Base-by-base conservation (phyloP, 2,329 filamentous ascomycete genomes). In the Colletotrichum euphorbiae region DNA sequence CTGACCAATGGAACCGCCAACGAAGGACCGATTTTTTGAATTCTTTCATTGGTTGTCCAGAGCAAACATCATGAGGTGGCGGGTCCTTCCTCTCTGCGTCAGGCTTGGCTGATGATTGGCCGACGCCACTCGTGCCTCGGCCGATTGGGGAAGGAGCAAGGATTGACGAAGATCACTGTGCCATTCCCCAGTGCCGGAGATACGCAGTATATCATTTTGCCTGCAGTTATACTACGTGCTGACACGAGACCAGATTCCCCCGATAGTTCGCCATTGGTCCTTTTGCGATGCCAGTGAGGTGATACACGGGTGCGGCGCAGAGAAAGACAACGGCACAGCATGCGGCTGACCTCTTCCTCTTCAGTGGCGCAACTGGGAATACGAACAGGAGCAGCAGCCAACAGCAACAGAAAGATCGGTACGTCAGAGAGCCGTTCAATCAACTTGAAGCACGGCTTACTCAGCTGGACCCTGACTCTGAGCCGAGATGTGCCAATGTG, bases 121-220 rank as follows among this genome's bases (percentile, higher is more conserved):
- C 40, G 24, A 24, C 24, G 24, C 24, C 24, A 4, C 24, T 5
- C 40, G 40, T 46, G n/a, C 55, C 50, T 56, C 52, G 52, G 43
- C 61, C 52, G 60, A 21, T 63, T 63, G 43, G 52, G 52, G 61
- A 63, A 63, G 51, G 52, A 63, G 52, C 51, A 54, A 2, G 3
- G n/a, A n/a, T n/a, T n/a, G n/a, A n/a, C n/a, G 1, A 3, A 31
- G 46, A 21, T 31, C 48, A 33, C 24, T n/a, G 6, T 51, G 48
- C 48, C 48, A 33, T 51, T 1, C 12, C 12, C 15, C 48, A 51
- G 31, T 51, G 28, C 28, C 48, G 48, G 33, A 51, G 15, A 51
- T 28, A 13, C 48, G n/a, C n/a, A n/a, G n/a, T n/a, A n/a, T n/a
- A 51, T 51, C 24, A 24, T 24, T 24, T 4, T 24, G 24, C 24